Evolutionary conservation across 805 yeast species (phyloP).

Genomic region (Yarrowia yakushimensis): DNA sequence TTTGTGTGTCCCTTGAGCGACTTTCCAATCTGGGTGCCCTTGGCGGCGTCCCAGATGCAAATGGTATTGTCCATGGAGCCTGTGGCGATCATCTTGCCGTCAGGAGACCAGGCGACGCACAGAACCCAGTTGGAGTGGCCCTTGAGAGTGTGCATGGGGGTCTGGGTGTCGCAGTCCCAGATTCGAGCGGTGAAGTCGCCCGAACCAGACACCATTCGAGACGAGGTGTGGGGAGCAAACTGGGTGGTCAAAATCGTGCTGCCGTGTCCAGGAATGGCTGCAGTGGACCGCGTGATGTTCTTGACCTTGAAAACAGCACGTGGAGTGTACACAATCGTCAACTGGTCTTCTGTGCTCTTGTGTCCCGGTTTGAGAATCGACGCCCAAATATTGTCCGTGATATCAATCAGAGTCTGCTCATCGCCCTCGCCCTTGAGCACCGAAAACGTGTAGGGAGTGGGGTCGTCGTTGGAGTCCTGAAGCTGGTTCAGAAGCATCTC

Average conservation of each 20-base stretch:
- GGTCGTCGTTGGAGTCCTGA: conserved; percentile 54
- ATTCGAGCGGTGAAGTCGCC: conserved; percentile 94
- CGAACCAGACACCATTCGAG: conserved; percentile 88
- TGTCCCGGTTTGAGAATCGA: conserved; percentile 83
- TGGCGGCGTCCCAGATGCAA: conserved; percentile 77
- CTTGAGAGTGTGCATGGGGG: conserved; percentile 71
- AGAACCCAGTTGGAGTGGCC: conserved; percentile 95
- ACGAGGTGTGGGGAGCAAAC: conserved; percentile 85
- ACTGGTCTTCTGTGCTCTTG: conserved; percentile 86
- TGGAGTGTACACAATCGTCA: conserved; percentile 89
- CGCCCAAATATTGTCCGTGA: conserved; percentile 69
- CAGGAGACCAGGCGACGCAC: conserved; percentile 88
- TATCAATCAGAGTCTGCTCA: conserved; percentile 55
- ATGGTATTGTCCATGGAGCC: conserved; percentile 93
- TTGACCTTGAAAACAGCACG: conserved; percentile 91
- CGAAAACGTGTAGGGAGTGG: conserved; percentile 86
- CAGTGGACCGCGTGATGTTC: conserved; percentile 85
- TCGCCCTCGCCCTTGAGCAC: conserved; percentile 43
- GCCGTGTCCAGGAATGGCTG: conserved; percentile 94
- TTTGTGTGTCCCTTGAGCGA: conserved; percentile 78
- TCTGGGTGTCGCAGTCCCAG: conserved; percentile 96
- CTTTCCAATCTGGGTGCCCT: conserved; percentile 71
- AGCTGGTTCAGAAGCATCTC: conserved; percentile 84
- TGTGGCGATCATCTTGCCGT: conserved; percentile 86
- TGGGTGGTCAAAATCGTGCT: conserved; percentile 87